phyloP scores from a whole-genome alignment of 257 asterid species.

The Rauvolfia tetraphylla region DNA sequence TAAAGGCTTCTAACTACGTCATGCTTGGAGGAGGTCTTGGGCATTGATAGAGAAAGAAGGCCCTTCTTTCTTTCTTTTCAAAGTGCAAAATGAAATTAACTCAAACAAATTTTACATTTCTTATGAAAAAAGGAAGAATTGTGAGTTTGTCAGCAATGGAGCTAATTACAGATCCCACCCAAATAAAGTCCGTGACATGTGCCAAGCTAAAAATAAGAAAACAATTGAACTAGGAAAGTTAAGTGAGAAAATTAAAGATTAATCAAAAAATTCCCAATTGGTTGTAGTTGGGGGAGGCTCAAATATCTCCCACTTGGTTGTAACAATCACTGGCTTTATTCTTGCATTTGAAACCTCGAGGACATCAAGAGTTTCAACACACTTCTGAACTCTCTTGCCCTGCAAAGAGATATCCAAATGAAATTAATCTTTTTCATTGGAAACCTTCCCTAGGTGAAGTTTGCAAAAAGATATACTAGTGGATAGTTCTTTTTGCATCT shows the following conservation, averaged over 20 bases:
- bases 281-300: conserved; percentile 30
- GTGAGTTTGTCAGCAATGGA: not conserved
- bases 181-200: not conserved
- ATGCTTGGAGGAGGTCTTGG: too few relatives aligned
- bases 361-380: conserved; percentile 57
- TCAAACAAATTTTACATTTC: too few relatives aligned
- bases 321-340: conserved; percentile 31
- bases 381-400: conserved; percentile 59
- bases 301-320: conserved; percentile 45
- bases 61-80: too few relatives aligned
- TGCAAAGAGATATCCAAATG: conserved; percentile 12
- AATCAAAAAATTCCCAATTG: conserved; percentile 58
- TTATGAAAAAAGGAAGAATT: too few relatives aligned
- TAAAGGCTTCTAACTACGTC: too few relatives aligned
- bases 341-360: conserved; percentile 49
- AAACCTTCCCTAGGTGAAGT: not conserved
- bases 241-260: conserved; percentile 9
- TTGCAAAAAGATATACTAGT: not conserved
- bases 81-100: too few relatives aligned
- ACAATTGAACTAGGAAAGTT: not conserved
- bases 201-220: not conserved
- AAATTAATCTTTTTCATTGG: too few relatives aligned
- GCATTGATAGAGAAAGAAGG: too few relatives aligned
- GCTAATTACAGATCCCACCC: not conserved
- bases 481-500: too few relatives aligned